Evolutionary conservation across 2,329 filamentous ascomycete genomes (phyloP), one percentile per base, ranked within the genome.

Genomic region (Plenodomus biglobosus): DNA sequence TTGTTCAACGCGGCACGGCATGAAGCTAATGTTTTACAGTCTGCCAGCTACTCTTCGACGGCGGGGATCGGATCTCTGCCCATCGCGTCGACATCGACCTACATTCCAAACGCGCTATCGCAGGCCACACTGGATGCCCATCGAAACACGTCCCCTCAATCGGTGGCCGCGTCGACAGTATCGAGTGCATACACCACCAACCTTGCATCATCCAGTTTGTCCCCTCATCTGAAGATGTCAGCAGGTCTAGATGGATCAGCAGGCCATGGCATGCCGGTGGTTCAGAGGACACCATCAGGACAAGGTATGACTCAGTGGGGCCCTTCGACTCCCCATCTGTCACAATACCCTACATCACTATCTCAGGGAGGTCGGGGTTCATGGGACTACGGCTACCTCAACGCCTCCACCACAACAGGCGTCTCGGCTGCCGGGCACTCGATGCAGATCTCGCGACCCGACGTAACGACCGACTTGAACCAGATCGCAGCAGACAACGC

Each of bases 1-100:
- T 15, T 35, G 24, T 42, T 40, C 37, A 2, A 42, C 40, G 22
- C 38, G 36, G 46, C 58, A 59, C 58, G 62, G 55, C 57, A 64
- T 49, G 53, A 57, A 66, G 65, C 70, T 73, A 67, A 73, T 54
- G 46, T 50, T 52, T 48, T 61, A 65, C 61, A 85, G 83, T 85
- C 84, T 60, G 84, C 84, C 49, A 86, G 82, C 68, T 86, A 86
- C 66, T 83, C 84, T n/a, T 86, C 84, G 34, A 86, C 83, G 17
- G 83, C 84, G 46, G 73, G 75, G 37, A 67, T 72, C 37, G 75
- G 75, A 40, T 70, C 74, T 16, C 68, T 78, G 50, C 75, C 73
- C 39, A 62, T 68, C 35, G 60, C 65, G 21, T 64, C 66, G 11
- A 55, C 64, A 18, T 65, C 62, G 30, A 57, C 64, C 24, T 71